A percentile compares a stretch with the other conserved stretches of the same genome.
These are phyloP conservation scores for Cryphonectria parasitica DNA, from an alignment of 2,329 filamentous ascomycete genomes.

Conservation along the genomic window DNA sequence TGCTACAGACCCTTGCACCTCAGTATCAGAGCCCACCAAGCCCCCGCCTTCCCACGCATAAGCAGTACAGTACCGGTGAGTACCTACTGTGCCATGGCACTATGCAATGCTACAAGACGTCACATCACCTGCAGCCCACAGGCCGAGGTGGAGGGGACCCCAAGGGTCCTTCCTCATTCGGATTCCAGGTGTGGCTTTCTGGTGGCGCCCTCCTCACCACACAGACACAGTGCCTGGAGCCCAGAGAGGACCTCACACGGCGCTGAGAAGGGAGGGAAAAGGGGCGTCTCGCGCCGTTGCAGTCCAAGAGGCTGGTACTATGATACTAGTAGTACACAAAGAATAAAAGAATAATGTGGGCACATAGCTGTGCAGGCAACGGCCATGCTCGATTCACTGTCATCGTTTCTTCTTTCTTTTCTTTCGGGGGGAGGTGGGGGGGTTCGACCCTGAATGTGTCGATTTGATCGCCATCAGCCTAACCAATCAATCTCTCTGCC, in stretches of 20 bases:
- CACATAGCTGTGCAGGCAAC: not conserved
- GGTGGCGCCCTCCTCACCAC: not conserved
- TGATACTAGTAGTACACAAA: not conserved
- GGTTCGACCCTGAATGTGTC: not conserved
- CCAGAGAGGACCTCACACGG: not conserved
- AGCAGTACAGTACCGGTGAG: not conserved
- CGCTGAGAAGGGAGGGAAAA: not conserved
- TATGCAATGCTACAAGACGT: not conserved
- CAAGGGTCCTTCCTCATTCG: constrained; percentile 17
- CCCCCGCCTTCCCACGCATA: not conserved
- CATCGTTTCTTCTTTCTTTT: not conserved
- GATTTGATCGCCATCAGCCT: constrained; percentile 7
- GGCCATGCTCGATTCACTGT: not conserved
- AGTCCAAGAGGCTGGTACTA: not conserved
- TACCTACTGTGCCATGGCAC: not conserved
- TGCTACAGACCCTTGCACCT: not conserved
- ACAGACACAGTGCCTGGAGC: not conserved
- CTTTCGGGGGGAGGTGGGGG: too few species aligned
- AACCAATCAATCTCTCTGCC: not conserved
- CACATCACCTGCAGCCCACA: constrained; percentile 3
- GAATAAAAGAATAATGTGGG: not conserved
- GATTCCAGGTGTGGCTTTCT: not conserved
- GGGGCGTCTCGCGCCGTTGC: not conserved
- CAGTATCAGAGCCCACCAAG: not conserved
- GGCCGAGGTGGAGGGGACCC: not conserved